Base-by-base conservation (phyloP, 208 protist genomes). In the Acanthamoeba castellanii region DNA sequence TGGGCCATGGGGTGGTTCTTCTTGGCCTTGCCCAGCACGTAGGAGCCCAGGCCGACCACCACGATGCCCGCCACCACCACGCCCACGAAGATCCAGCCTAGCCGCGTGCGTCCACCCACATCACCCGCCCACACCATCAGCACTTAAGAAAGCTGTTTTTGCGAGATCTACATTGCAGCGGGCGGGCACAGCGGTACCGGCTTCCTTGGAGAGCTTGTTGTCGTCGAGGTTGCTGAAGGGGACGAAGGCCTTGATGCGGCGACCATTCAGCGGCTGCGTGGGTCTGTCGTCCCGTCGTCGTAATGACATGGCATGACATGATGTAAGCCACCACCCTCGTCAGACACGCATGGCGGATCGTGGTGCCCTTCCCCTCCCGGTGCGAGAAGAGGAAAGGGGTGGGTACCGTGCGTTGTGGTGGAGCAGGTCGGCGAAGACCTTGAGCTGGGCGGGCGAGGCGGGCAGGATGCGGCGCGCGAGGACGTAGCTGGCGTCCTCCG, bases 221-320 rank as follows among this genome's bases (percentile, higher is more conserved):
- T 92, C 64, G 32, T 68, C 57, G 30, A 78, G 37, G 6, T 9
- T 22, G 37, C 74, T 76, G 47, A 92, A 76, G 37, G 87, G 87
- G 16, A 92, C 87, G n/a, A 92, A 92, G 2, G 87, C 87, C 57
- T 92, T 92, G 59, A 92, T 92, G 27, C 87, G 57, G n/a, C 87
- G 87, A 16, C 61, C 87, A 25, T 92, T 92, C n/a, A 92, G 59
- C 59, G 57, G 42, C 37, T 92, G 87, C 37, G 61, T 30, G 2
- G 87, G 87, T 20, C 78, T 87, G 78, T 14, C 3, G 13, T 16
- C 11, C 18, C 59, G 22, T 27, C 5, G 9, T 4, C 59, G 11
- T 4, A 11, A 11, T 14, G 47, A 52, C 47, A 52, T 14, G 47
- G 47, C 47, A 11, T 11, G 47, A n/a, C n/a, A n/a, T n/a, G n/a